Percentiles rank a stretch among this genome's conserved stretches.
Conservation (phyloP, 2,329 filamentous ascomycete genomes). For the Ophiocordyceps polyrhachis-furcata region DNA sequence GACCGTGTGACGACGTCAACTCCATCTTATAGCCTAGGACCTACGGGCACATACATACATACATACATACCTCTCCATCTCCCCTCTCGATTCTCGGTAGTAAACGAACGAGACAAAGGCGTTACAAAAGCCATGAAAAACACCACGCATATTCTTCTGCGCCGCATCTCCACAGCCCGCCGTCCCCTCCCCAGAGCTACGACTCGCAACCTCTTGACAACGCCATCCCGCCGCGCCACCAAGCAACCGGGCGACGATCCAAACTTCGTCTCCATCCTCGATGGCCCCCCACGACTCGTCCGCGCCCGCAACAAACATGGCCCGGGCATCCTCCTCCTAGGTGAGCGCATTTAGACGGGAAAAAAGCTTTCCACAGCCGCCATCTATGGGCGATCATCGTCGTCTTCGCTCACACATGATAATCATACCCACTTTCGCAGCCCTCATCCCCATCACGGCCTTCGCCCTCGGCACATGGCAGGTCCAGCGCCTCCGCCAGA, state of each 20-base stretch:
- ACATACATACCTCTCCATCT: background rate
- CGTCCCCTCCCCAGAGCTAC: background rate
- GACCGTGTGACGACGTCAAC: background rate
- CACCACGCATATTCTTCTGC: background rate
- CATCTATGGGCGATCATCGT: too few species aligned
- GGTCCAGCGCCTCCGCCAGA: constrained; percentile 82
- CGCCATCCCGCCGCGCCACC: constrained; percentile 4
- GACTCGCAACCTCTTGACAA: constrained; percentile 3
- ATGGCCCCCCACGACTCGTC: constrained; percentile 67
- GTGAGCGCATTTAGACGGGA: constrained; percentile 18
- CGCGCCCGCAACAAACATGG: constrained; percentile 56
- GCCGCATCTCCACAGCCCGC: background rate
- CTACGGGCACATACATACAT: too few species aligned
- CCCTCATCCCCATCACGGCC: constrained; percentile 77
- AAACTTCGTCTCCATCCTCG: constrained; percentile 67
- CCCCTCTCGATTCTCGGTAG: background rate
- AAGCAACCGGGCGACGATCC: constrained; percentile 51
- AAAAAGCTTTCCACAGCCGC: too few species aligned
- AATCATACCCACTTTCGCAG: constrained; percentile 17
- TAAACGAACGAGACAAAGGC: too few species aligned
- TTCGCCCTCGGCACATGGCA: constrained; percentile 91
- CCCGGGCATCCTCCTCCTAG: constrained; percentile 60
- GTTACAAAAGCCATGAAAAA: background rate
- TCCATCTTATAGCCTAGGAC: too few species aligned
- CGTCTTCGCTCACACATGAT: background rate